Conservation (phyloP, 2,329 filamentous ascomycete species). For the Dothistroma pini region DNA sequence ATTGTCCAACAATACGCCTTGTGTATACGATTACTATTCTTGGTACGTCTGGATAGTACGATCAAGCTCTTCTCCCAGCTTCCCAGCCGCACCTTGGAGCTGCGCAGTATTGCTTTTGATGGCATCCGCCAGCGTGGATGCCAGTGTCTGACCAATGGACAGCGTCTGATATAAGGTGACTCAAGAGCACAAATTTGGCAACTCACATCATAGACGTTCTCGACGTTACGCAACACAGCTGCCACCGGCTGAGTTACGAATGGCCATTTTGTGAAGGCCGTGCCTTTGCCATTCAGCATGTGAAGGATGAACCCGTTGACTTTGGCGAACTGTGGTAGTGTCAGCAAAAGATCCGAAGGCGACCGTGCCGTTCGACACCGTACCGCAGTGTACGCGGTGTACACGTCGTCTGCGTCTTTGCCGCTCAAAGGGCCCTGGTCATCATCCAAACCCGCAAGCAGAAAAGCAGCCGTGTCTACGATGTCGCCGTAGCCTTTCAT, state of each 20-base stretch:
- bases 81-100: neutral
- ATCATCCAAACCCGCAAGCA: neutral
- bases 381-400: neutral
- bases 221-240: neutral
- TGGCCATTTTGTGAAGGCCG: neutral
- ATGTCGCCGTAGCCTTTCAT: neutral
- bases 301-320: neutral
- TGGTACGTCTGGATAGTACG: neutral
- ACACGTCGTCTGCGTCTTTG: neutral
- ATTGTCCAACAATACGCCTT: no score
- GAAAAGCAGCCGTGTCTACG: neutral
- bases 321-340: neutral
- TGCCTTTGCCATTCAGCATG: neutral
- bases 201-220: neutral
- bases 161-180: neutral
- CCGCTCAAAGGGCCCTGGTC: neutral
- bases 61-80: neutral
- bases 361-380: neutral
- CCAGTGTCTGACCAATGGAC: neutral
- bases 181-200: neutral
- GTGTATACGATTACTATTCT: no score
- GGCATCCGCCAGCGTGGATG: neutral
- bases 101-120: neutral
- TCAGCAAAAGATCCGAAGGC: no score
- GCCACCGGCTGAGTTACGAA: neutral